Evolutionary conservation across 345 rosid species (phyloP).

Genomic region (Brassica carinata): DNA sequence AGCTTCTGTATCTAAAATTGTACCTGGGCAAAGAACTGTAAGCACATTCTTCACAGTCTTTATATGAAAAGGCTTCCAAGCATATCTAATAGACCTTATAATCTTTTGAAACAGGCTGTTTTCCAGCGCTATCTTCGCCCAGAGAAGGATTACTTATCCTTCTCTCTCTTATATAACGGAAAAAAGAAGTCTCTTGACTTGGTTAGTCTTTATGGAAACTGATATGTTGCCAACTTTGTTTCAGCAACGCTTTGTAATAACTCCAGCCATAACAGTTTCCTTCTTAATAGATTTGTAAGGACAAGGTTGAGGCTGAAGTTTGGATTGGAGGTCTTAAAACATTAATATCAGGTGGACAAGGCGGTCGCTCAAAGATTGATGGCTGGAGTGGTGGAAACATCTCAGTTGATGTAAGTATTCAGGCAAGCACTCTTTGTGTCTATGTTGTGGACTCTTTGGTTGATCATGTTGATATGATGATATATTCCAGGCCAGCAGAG

Average conservation of each 20-base stretch:
- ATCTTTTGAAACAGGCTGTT: constrained; percentile 60
- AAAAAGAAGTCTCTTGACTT: constrained; percentile 93
- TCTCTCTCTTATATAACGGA: constrained; percentile 84
- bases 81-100: constrained; percentile 7
- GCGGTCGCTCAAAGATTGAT: constrained; percentile 96
- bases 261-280: constrained; percentile 35
- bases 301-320: constrained; percentile 89
- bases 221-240: background rate
- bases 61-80: background rate
- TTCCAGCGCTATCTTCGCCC: constrained; percentile 85
- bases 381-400: constrained; percentile 88
- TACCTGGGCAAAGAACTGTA: constrained; percentile 99
- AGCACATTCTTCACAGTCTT: constrained; percentile 42
- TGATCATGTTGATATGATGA: background rate
- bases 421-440: constrained; percentile 1
- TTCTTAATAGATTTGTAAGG: constrained; percentile 81
- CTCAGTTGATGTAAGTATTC: constrained; percentile 71
- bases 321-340: constrained; percentile 88
- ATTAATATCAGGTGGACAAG: constrained; percentile 70
- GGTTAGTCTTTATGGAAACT: constrained; percentile 56
- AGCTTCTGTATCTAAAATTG: constrained; percentile 73
- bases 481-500: constrained; percentile 78
- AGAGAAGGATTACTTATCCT: constrained; percentile 85
- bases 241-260: constrained; percentile 25
- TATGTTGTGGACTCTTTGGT: background rate